Evolutionary conservation across 768 basidiomycete species (phyloP).

Genomic region (Panellus pusillus): DNA sequence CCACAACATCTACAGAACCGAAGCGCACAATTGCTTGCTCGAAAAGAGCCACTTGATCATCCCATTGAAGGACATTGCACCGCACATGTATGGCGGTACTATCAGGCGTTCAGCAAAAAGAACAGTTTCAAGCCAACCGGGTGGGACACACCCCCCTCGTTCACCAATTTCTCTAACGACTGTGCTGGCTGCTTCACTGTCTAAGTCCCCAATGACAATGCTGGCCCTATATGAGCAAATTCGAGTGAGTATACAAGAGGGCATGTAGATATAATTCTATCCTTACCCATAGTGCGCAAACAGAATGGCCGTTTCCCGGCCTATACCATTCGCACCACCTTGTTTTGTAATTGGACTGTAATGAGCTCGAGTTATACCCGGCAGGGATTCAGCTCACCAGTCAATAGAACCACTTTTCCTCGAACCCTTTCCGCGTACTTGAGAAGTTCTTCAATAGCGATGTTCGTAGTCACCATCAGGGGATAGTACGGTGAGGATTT

Average conservation of each 20-base stretch:
- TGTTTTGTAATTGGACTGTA: neutral
- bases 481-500: too few relatives aligned
- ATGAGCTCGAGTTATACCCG: neutral
- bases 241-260: neutral
- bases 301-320: constrained; percentile 48
- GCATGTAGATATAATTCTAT: neutral
- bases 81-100: constrained; percentile 36
- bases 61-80: constrained; percentile 56
- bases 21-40: constrained; percentile 46
- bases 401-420: constrained; percentile 53
- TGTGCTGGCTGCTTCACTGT: constrained; percentile 39
- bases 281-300: constrained; percentile 54
- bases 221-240: constrained; percentile 40
- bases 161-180: constrained; percentile 41
- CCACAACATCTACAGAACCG: constrained; percentile 55
- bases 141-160: constrained; percentile 42
- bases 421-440: constrained; percentile 39
- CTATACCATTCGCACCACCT: constrained; percentile 58
- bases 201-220: constrained; percentile 54
- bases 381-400: constrained; percentile 34
- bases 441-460: constrained; percentile 37
- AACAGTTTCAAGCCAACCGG: neutral
- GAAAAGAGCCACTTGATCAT: constrained; percentile 53
- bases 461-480: too few relatives aligned
- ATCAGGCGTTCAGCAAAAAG: neutral